Conservation (phyloP, 1,284 basidiomycete genomes). For the Moesziomyces globuligerus region DNA sequence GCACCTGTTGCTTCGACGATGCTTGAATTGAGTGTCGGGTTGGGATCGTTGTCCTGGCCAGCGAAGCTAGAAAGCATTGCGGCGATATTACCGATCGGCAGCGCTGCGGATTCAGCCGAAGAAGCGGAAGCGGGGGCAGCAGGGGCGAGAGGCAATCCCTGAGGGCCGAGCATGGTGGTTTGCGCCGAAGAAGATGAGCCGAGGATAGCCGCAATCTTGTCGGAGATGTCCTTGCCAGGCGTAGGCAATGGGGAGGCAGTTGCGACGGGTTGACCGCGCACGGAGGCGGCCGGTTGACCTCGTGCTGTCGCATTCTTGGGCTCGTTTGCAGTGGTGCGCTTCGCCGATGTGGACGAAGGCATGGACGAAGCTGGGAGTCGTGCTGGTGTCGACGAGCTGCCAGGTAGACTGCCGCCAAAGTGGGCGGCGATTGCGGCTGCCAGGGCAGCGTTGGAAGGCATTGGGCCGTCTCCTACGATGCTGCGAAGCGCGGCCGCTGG, state of each 20-base stretch:
- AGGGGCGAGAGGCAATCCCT: constrained; percentile 41
- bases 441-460: constrained; percentile 48
- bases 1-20: constrained; percentile 1
- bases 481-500: constrained; percentile 29
- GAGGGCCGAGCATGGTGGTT: constrained; percentile 42
- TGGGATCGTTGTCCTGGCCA: constrained; percentile 3
- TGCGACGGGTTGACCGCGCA: constrained; percentile 6
- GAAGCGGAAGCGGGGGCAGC: constrained; percentile 15
- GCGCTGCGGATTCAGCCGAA: not conserved
- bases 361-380: constrained; percentile 2
- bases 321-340: not conserved
- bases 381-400: constrained; percentile 10
- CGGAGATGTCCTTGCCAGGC: constrained; percentile 37
- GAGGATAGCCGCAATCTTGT: constrained; percentile 45
- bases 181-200: constrained; percentile 34
- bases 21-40: constrained; percentile 3
- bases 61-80: constrained; percentile 38
- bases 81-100: constrained; percentile 41
- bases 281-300: not conserved
- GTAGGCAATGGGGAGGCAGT: constrained; percentile 1
- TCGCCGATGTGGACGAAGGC: constrained; percentile 2
- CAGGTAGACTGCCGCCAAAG: constrained; percentile 40
- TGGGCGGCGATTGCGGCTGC: constrained; percentile 46
- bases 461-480: constrained; percentile 46
- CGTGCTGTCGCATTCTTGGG: not conserved